These are phyloP conservation scores for Nakataea oryzae DNA, from an alignment of 2,329 filamentous ascomycete species.

Conservation along the genomic window DNA sequence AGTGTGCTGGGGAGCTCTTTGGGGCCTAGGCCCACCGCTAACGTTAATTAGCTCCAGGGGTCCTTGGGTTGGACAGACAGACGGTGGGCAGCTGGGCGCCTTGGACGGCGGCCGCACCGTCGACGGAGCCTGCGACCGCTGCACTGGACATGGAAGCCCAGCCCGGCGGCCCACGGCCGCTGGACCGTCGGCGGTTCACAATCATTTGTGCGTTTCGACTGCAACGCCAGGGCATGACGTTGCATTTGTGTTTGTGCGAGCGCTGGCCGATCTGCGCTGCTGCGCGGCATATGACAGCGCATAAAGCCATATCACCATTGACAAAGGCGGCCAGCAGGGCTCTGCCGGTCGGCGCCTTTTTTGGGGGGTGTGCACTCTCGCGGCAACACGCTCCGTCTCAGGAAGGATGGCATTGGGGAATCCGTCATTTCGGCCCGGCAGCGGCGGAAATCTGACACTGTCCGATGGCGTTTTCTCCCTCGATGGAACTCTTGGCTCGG, in stretches of 20 bases:
- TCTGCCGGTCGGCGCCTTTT: too few species aligned
- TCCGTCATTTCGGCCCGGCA: neutral
- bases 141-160: neutral
- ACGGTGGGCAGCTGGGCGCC: neutral
- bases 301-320: too few species aligned
- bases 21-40: neutral
- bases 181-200: neutral
- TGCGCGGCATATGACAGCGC: neutral
- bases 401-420: neutral
- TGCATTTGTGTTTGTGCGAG: neutral
- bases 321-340: too few species aligned
- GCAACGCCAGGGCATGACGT: neutral
- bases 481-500: too few species aligned
- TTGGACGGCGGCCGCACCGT: neutral
- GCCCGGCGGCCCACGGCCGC: too few species aligned
- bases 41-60: neutral
- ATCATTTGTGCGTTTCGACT: neutral
- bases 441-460: neutral
- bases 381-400: too few species aligned
- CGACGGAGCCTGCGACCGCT: neutral
- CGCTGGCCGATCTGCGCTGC: neutral
- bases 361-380: too few species aligned
- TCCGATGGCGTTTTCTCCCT: neutral
- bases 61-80: neutral
- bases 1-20: neutral